phyloP scores from a whole-genome alignment of 1,284 basidiomycete genomes.

The Flammula alnicola region DNA sequence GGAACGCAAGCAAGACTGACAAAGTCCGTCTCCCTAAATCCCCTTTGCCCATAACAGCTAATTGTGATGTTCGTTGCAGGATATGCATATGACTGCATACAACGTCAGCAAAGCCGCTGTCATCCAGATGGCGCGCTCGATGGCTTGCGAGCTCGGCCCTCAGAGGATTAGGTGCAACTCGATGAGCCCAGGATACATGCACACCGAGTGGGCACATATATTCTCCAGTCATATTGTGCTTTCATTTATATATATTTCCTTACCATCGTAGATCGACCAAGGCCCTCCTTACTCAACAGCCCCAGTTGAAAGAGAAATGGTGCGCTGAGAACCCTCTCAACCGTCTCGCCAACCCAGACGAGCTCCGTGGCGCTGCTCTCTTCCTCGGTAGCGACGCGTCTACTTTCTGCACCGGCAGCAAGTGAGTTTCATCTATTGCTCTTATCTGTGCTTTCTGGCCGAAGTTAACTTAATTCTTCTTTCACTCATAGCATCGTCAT shows the following conservation, averaged over 20 bases:
- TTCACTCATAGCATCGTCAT: slow-evolving; percentile 35
- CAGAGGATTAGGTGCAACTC: slow-evolving; percentile 74
- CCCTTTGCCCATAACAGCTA: background rate
- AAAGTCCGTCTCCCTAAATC: slow-evolving; percentile 41
- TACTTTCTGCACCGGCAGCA: slow-evolving; percentile 70
- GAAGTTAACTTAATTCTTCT: background rate
- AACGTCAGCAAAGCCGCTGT: slow-evolving; percentile 82
- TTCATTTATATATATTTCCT: background rate
- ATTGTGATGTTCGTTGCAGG: slow-evolving; percentile 37
- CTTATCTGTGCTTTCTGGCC: background rate
- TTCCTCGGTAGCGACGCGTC: slow-evolving; percentile 76
- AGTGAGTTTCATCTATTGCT: slow-evolving; percentile 57
- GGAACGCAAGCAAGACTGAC: slow-evolving; percentile 83
- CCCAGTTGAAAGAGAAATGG: slow-evolving; percentile 65
- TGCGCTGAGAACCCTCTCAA: slow-evolving; percentile 71
- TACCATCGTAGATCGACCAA: slow-evolving; percentile 68
- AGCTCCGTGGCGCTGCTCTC: slow-evolving; percentile 71
- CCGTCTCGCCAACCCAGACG: slow-evolving; percentile 70
- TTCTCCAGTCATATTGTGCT: background rate
- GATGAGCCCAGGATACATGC: slow-evolving; percentile 73
- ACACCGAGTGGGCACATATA: slow-evolving; percentile 62
- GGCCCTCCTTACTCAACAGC: slow-evolving; percentile 67
- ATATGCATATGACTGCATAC: slow-evolving; percentile 73
- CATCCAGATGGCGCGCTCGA: slow-evolving; percentile 76
- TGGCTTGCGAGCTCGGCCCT: slow-evolving; percentile 80